Evolutionary conservation across 352 stramenopile species (phyloP).

Genomic region (Plasmopara viticola): DNA sequence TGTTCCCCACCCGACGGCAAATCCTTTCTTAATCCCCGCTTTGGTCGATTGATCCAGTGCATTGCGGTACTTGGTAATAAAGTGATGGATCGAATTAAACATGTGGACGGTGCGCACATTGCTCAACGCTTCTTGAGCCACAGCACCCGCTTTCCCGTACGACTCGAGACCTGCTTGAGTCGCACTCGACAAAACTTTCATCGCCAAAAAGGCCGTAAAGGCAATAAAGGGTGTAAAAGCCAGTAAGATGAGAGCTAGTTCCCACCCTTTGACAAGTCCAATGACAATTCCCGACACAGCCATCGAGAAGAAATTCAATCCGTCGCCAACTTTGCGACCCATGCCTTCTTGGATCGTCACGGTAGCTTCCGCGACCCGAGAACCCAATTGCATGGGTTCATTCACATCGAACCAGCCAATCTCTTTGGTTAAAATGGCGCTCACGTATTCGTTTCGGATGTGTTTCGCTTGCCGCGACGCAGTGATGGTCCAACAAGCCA

Average conservation of each 20-base stretch:
- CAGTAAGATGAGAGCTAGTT: conserved; percentile 57
- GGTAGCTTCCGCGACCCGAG: conserved; percentile 42
- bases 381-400: conserved; percentile 48
- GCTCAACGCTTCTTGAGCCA: conserved; percentile 66
- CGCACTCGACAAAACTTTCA: conserved; percentile 40
- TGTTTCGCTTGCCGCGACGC: conserved; percentile 55
- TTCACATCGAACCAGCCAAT: conserved; percentile 71
- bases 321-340: conserved; percentile 50
- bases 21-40: conserved; percentile 39
- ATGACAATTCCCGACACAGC: conserved; percentile 54
- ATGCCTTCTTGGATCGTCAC: conserved; percentile 65
- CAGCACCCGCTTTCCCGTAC: conserved; percentile 54
- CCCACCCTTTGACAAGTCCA: conserved; percentile 57
- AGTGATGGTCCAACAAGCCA: conserved; percentile 55
- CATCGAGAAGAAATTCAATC: conserved; percentile 56
- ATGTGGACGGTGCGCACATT: conserved; percentile 77
- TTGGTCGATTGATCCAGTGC: conserved; percentile 37
- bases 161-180: conserved; percentile 49
- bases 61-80: conserved; percentile 51
- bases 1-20: conserved; percentile 48
- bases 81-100: conserved; percentile 62
- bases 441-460: conserved; percentile 48
- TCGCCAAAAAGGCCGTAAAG: conserved; percentile 37
- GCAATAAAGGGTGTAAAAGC: conserved; percentile 64
- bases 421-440: conserved; percentile 51